Conservation (phyloP, 495 filamentous ascomycete species). For the Jackrogersella multiformis region DNA sequence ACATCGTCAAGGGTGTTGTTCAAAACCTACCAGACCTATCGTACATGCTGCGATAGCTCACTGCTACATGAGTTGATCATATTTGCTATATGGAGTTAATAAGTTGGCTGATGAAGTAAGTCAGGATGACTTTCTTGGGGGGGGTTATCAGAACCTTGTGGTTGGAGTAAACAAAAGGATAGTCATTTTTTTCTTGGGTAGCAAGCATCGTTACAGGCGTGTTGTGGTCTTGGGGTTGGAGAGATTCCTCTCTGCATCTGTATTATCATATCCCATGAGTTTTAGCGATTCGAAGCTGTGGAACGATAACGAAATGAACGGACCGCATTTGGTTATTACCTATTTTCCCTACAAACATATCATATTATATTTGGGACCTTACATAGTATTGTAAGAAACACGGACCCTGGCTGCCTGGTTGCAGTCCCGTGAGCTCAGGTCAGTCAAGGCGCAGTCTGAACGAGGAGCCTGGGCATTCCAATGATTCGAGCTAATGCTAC, state of each 20-base stretch:
- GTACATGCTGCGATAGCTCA: slow-evolving; percentile 59
- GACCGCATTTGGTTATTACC: background rate
- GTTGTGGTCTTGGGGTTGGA: slow-evolving; percentile 18
- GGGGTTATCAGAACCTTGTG: slow-evolving; percentile 6
- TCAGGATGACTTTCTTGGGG: background rate
- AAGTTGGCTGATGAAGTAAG: slow-evolving; percentile 2
- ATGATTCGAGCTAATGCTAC: slow-evolving; percentile 15
- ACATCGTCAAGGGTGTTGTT: slow-evolving; percentile 50
- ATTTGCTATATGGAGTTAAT: slow-evolving; percentile 12
- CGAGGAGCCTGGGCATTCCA: slow-evolving; percentile 24
- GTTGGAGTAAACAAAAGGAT: slow-evolving; percentile 35
- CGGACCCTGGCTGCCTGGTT: too few species aligned
- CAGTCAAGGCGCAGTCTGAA: slow-evolving; percentile 1
- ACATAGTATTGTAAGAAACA: background rate
- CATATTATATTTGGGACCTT: too few species aligned
- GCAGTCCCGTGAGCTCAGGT: background rate
- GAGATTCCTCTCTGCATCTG: slow-evolving; percentile 16
- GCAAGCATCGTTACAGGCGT: slow-evolving; percentile 29
- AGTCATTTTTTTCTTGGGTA: slow-evolving; percentile 19
- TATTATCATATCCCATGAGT: slow-evolving; percentile 18
- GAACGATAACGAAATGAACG: slow-evolving; percentile 20
- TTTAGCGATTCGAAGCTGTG: slow-evolving; percentile 11
- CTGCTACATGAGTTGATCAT: slow-evolving; percentile 8
- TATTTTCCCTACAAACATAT: too few species aligned
- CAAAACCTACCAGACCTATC: slow-evolving; percentile 60